phyloP scores from a whole-genome alignment of 2,329 filamentous ascomycete species.

The Colletotrichum melonis region DNA sequence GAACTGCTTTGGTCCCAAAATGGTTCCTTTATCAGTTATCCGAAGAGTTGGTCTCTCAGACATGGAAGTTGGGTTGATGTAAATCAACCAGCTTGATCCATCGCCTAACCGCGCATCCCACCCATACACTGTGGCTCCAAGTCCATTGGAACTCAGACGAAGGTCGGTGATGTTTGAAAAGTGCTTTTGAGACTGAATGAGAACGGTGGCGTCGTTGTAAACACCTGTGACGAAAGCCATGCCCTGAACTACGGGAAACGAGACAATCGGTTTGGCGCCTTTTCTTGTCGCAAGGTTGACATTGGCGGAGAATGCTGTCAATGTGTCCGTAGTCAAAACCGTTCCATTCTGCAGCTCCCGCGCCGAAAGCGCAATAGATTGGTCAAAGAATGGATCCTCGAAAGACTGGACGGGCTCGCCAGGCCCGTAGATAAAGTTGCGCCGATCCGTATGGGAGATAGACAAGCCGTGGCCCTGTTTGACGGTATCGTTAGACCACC shows the following conservation, averaged over 20 bases:
- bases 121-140: constrained; percentile 66
- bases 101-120: constrained; percentile 41
- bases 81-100: constrained; percentile 40
- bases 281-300: constrained; percentile 66
- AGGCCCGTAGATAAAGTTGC: constrained; percentile 70
- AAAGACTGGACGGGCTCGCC: constrained; percentile 70
- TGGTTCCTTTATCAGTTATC: background rate
- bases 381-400: constrained; percentile 53
- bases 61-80: constrained; percentile 59
- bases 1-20: constrained; percentile 54
- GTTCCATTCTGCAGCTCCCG: constrained; percentile 70
- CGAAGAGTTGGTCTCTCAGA: constrained; percentile 57
- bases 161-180: constrained; percentile 69
- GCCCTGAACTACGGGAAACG: constrained; percentile 81
- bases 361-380: constrained; percentile 80
- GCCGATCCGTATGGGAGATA: constrained; percentile 73
- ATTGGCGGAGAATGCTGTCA: constrained; percentile 65
- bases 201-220: constrained; percentile 73
- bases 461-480: constrained; percentile 68
- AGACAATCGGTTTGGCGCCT: constrained; percentile 63
- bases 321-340: constrained; percentile 55
- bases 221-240: constrained; percentile 81
- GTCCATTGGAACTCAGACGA: background rate
- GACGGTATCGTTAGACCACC: constrained; percentile 65
- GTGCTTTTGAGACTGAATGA: constrained; percentile 74